Evolutionary conservation across 768 basidiomycete species (phyloP).

Genomic region (Tulasnella sp.): DNA sequence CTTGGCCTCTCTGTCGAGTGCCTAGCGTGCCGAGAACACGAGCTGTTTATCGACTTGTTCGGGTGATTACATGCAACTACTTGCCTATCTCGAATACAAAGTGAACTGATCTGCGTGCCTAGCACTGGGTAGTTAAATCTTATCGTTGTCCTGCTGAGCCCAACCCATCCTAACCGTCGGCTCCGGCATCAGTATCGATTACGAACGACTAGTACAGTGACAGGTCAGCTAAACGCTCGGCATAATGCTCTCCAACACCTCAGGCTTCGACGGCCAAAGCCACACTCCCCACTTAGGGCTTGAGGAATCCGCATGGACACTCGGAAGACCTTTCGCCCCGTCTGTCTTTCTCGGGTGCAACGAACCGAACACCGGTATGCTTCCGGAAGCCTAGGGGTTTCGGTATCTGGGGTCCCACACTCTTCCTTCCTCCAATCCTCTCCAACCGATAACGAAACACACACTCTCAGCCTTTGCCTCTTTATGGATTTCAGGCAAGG

Average conservation of each 20-base stretch:
- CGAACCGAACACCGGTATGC: not conserved
- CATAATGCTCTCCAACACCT: no score
- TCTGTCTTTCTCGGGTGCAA: not conserved
- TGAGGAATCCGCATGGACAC: not conserved
- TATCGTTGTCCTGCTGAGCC: not conserved
- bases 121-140: not conserved
- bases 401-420: not conserved
- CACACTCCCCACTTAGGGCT: no score
- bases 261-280: no score
- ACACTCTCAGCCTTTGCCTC: not conserved
- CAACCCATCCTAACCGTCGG: not conserved
- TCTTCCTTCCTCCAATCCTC: not conserved
- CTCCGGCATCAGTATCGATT: not conserved
- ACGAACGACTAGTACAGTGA: not conserved
- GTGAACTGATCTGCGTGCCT: not conserved
- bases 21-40: not conserved
- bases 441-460: not conserved
- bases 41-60: not conserved
- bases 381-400: not conserved
- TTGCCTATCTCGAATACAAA: not conserved
- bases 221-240: not conserved
- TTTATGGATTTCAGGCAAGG: not conserved
- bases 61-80: not conserved
- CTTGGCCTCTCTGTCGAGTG: not conserved
- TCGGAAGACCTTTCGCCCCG: not conserved